Base-by-base conservation (phyloP, 2,329 filamentous ascomycete species). In the Hymenoscyphus fructigenus region DNA sequence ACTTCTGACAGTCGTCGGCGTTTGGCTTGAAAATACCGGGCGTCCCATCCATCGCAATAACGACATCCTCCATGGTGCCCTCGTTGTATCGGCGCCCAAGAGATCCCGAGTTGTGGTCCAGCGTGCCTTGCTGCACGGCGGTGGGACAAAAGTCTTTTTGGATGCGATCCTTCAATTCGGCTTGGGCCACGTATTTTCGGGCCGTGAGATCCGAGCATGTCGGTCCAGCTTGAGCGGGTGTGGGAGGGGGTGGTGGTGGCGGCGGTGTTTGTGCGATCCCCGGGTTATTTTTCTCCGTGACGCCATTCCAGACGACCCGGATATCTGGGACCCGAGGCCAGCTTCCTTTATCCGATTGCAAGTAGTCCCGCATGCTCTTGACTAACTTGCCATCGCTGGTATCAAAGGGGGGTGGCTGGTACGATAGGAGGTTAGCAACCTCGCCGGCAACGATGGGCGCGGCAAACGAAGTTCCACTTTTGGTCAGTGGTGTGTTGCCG, bases 281-380 rank as follows among this genome's bases (percentile, higher is more conserved):
- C 34, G 57, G 32, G 34, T 59, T 59, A 32, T 59, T 28, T 59
- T 15, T 38, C 34, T 59, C 57, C 15, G 57, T 59, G 29, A 59
- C 57, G 3, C 29, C 57, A 36, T 59, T 59, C 57, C 57, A 36
- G 28, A 34, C 14, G 12, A 59, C 36, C 15, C 36, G 7, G 17
- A 32, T 15, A 56, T 56, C 12, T 28, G 53, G 17, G 34, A 26
- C 5, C 14, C 57, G 28, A 17, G 57, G 12, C 57, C 57, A 59
- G 34, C 57, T 38, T 20, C 28, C 57, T 15, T 15, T 17, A 38
- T 59, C 57, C 34, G 57, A 17, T 59, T 38, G 5, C 28, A 38
- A 26, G 34, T 59, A 59, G n/a, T 59, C 29, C 20, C 57, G 6
- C 28, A 59, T n/a, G n/a, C 36, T 59, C 57, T 59, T 29, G 28